Base-by-base conservation (phyloP, 2,329 filamentous ascomycete species). In the Penicillium sp. region DNA sequence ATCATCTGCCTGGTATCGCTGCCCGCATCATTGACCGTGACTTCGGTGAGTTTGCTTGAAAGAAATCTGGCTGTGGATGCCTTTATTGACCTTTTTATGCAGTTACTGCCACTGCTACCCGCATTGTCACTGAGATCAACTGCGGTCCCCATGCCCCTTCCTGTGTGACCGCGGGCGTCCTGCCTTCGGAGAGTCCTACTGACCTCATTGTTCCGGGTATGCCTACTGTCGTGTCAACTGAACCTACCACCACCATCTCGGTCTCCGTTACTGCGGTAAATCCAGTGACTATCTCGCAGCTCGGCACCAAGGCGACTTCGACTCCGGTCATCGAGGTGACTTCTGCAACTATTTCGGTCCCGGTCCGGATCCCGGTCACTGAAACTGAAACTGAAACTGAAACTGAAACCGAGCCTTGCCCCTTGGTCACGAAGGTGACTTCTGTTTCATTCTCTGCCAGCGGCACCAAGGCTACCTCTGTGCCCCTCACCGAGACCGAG, bases 401-500 rank as follows among this genome's bases (percentile, higher is more conserved):
- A 27, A 27, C 25, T 27, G 25, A 27, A 27, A 38, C n/a, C n/a
- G 44, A 20, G 35, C 25, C 44, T 16, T 38, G 22, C 33, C 18
- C 35, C 35, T 5, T 1, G 13, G 9, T 18, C 16, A 38, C 9
- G 4, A 18, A 18, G 35, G 8, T 38, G 35, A 38, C 35, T 20
- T 38, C 16, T 38, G 5, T 13, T 38, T 16, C 44, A 6, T 14
- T 27, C 31, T 30, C 14, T 30, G 2, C 28, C 10, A 5, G 3
- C 11, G 28, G 28, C 28, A 13, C 28, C 11, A 11, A 30, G 11
- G 28, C 10, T 30, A 30, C 28, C 10, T 30, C 11, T 30, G 28
- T 30, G 28, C 65, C 63, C 14, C 47, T 62, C 16, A 66, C 63
- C 14, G 55, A 60, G n/a, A 67, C 63, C 13, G 40, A 55, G 4